A percentile compares a stretch with the other conserved stretches of the same genome.
phyloP scores from a whole-genome alignment of 805 yeast species.

The Candida sithepensis region DNA sequence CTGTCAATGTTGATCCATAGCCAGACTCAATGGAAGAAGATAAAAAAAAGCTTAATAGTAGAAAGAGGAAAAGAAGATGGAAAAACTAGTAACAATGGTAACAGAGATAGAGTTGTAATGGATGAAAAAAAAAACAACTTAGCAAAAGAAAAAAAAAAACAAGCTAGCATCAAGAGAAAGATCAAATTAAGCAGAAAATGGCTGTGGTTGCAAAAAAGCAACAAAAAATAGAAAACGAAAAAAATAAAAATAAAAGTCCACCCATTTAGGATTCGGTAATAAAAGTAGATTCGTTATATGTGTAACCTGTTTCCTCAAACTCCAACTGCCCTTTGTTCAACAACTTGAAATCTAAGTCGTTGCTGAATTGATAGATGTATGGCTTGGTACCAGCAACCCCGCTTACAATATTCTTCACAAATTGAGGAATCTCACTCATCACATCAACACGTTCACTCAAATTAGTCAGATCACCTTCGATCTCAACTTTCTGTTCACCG shows the following conservation, averaged over 20 bases:
- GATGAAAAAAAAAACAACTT: too few relatives aligned
- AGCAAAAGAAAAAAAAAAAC: too few relatives aligned
- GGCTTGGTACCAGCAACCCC: conserved; percentile 97
- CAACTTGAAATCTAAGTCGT: conserved; percentile 44
- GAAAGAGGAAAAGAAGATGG: too few relatives aligned
- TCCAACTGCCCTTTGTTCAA: conserved; percentile 36
- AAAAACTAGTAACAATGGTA: too few relatives aligned
- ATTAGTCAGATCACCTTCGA: conserved; percentile 56
- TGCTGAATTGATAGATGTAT: conserved; percentile 89
- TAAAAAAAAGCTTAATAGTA: too few relatives aligned
- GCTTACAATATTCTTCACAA: conserved; percentile 87
- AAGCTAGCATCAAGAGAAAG: too few relatives aligned
- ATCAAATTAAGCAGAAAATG: not conserved
- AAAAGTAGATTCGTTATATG: conserved; percentile 79
- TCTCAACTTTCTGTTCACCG: conserved; percentile 40
- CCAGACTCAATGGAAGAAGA: too few relatives aligned
- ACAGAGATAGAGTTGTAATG: too few relatives aligned
- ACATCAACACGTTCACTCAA: conserved; percentile 92
- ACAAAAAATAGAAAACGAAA: not conserved
- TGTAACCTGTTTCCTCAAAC: conserved; percentile 56
- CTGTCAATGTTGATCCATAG: too few relatives aligned
- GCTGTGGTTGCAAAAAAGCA: not conserved
- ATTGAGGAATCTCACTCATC: conserved; percentile 93
- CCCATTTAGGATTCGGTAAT: conserved; percentile 39
- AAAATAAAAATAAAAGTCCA: not conserved